Base-by-base conservation (phyloP, 148 eudicot species). In the Hydrangea macrophylla region DNA sequence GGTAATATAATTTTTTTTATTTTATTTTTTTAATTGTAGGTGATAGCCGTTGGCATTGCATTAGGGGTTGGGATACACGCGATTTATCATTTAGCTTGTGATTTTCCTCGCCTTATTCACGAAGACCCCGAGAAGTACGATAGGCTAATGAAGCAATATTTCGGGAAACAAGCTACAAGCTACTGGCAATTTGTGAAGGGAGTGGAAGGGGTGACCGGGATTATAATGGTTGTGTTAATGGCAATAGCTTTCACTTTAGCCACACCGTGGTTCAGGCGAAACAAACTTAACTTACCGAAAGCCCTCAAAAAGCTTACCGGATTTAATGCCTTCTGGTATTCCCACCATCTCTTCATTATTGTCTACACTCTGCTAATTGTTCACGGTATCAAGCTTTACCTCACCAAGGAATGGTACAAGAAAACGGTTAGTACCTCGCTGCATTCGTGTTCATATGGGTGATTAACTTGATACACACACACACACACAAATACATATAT, bases 311-410 rank as follows among this genome's bases (percentile, higher is more conserved):
- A 74, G 55, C 75, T 79, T 32, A 70, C 82, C 3, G 82, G 82
- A 35, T 79, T 79, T 61, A 79, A 79, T 51, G 82, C 82, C 68
- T 79, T 79, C 35, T 79, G 82, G 82, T 79, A 79, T 56, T 79
- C 82, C 33, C 82, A 79, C 69, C 82, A 79, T 30, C 65, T 79
- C 1, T 79, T 79, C 54, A 39, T 79, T 64, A 71, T 79, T 9
- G 82, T 79, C 23, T 79, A 79, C 40, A 22, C 54, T 53, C 60
- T 65, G 65, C 82, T 79, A 44, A 62, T 79, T 32, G 67, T 74
- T 56, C 82, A 79, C 37, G 82, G 82, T 1, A 55, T 74, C 72
- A 79, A 79, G 70, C 78, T 79, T 33, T 79, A 79, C 57, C 55
- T 79, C 65, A 74, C 78, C 55, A 62, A 79, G 35, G 72, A 79